Evolutionary conservation across 2,329 filamentous ascomycete genomes (phyloP), one percentile per base, ranked within the genome.

Genomic region (Dothiorella sarmentorum): DNA sequence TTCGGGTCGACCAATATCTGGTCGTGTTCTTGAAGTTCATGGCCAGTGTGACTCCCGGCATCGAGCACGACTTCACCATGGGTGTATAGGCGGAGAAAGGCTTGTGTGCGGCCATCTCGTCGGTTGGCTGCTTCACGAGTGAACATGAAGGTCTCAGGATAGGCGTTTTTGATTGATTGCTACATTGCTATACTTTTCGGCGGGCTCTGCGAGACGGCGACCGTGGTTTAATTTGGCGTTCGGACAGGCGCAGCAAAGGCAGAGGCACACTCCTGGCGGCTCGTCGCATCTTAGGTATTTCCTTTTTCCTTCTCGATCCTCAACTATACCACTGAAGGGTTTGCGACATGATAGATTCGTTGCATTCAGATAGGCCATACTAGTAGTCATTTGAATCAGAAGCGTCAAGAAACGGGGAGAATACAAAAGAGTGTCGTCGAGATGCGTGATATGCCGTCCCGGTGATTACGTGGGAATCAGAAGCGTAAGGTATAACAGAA

Each of bases 61-160:
- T 99, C 73, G 93, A 97, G 76, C 91, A 97, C 73, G 93, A 97
- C 72, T 97, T 95, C 73, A 97, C 93, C 0, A 97, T 97, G 91
- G 90, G 91, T 5, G 87, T 96, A 37, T 96, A 80, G 80, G 57
- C 22, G 22, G n/a, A 22, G 27, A 20, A n/a, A 10, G 17, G 10
- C 29, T 22, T 31, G 18, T 26, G 10, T 24, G 27, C 33, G 31
- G 22, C n/a, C n/a, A 52, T 15, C 24, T 29, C n/a, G n/a, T 53
- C n/a, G 2, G 11, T 40, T 53, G 33, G 20, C 17, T 7, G 20
- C n/a, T 37, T 40, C 33, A 40, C 22, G 31, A 17, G 9, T 26
- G 47, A n/a, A 38, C 22, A 38, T 53, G n/a, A 40, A 35, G 49
- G 49, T 10, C 49, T 18, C 49, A 5, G 49, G n/a, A 40, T 13